Base-by-base conservation (phyloP, 1,139 yeast genomes). In the Nakaseomyces bracarensis region DNA sequence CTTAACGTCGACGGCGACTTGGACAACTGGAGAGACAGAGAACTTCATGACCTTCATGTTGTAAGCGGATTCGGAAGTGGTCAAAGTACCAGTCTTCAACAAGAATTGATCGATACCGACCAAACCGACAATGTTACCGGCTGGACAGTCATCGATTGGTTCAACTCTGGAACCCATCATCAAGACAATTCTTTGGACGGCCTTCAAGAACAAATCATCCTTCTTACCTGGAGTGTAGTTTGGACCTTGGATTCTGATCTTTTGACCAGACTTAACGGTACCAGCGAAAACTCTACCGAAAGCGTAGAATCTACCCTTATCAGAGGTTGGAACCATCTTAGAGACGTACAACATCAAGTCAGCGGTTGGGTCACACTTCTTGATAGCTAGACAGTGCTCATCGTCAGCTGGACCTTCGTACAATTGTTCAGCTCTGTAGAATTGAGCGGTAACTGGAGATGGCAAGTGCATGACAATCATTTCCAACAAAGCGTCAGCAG, bases 241-340 rank as follows among this genome's bases (percentile, higher is more conserved):
- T 70, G 97, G 98, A 76, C 98, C 98, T 79, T 91, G 98, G 68
- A 91, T 91, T 79, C 98, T 85, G 68, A 91, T 95, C 85, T 91
- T 91, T 80, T 82, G 89, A 75, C 98, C 98, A 65, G 96, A 85
- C 71, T 74, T 84, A 66, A 91, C 96, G 66, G 97, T 91, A 87
- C 98, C 98, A 63, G 97, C 84, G 78, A 91, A 91, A 71, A 91
- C 97, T 81, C 98, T 93, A 74, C 98, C 98, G 77, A 91, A 91
- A 68, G 98, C 98, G 82, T 87, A 91, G 95, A 91, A 91, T 79
- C 98, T 89, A 82, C 98, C 98, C 81, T 89, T 91, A 74, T 91
- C 98, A 63, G 97, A 89, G 68, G 98, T 91, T 73, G 98, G 98
- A 63, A 91, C 97, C 98, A 91, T 91, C 95, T 91, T 91, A 75